Conservation (phyloP, 176 grass and related monocot species). For the Oryza australiensis region DNA sequence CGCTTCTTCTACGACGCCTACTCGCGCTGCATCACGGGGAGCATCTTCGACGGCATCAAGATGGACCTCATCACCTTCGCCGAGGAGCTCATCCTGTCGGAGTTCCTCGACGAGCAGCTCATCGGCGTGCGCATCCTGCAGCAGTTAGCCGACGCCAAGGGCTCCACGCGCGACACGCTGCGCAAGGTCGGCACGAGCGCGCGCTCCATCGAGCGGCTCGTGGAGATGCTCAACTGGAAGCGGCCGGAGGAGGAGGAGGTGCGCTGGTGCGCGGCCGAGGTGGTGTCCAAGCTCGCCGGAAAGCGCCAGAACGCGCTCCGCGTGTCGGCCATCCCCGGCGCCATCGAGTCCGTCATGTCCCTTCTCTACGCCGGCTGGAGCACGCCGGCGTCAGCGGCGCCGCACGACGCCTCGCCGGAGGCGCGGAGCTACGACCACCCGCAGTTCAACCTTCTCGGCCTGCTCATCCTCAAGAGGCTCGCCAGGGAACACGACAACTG, state of each 20-base stretch:
- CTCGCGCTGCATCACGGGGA: conserved; percentile 58
- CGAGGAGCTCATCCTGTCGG: conserved; percentile 52
- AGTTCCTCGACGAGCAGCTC: conserved; percentile 64
- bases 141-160: conserved; percentile 37
- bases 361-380: conserved; percentile 44
- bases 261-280: conserved; percentile 40
- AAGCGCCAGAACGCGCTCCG: conserved; percentile 61
- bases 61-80: conserved; percentile 78
- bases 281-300: conserved; percentile 52
- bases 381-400: conserved; percentile 39
- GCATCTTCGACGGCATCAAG: conserved; percentile 67
- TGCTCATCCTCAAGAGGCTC: conserved; percentile 77
- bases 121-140: conserved; percentile 54
- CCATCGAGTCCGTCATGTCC: conserved; percentile 55
- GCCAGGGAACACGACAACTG: conserved; percentile 72
- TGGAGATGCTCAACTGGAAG: conserved; percentile 74
- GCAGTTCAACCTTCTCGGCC: conserved; percentile 66
- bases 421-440: background rate
- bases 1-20: conserved; percentile 86
- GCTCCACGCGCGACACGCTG: conserved; percentile 37
- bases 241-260: conserved; percentile 49
- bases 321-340: conserved; percentile 48
- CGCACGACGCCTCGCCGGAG: conserved; percentile 49
- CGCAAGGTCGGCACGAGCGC: conserved; percentile 45
- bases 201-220: conserved; percentile 48